Conservation (phyloP, 768 basidiomycete species). For the Auricularia heimuer region DNA sequence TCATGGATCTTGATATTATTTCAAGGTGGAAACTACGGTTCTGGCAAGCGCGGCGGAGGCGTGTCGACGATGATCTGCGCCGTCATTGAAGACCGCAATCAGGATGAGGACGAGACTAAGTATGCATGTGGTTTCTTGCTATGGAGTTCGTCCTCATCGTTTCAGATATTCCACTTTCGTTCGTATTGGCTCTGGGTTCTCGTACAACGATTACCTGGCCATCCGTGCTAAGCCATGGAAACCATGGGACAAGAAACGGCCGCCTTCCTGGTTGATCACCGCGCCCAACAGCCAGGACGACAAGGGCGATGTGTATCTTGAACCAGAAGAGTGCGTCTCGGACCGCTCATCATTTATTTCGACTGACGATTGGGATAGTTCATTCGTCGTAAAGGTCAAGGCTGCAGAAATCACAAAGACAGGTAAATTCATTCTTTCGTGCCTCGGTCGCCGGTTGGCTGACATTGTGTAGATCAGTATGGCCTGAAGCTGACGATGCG, state of each 20-base stretch:
- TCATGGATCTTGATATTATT: not conserved
- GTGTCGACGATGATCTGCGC: constrained; percentile 87
- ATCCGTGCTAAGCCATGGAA: constrained; percentile 79
- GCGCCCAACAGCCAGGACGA: constrained; percentile 58
- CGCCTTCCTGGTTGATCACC: constrained; percentile 60
- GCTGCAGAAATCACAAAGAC: constrained; percentile 81
- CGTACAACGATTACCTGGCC: constrained; percentile 79
- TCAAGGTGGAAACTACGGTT: constrained; percentile 79
- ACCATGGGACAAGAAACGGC: constrained; percentile 58
- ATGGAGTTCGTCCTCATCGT: not conserved
- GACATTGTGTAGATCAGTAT: constrained; percentile 52
- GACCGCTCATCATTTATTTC: not conserved
- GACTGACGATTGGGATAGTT: constrained; percentile 36
- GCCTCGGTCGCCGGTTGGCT: not conserved
- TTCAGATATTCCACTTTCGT: constrained; percentile 77
- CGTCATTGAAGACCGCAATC: constrained; percentile 63
- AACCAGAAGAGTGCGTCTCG: constrained; percentile 67
- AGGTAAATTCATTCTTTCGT: constrained; percentile 31
- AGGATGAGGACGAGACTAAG: constrained; percentile 44
- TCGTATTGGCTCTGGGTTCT: constrained; percentile 83
- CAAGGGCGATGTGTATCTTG: constrained; percentile 84
- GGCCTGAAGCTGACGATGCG: constrained; percentile 84
- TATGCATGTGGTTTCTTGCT: constrained; percentile 20
- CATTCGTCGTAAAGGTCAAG: constrained; percentile 89
- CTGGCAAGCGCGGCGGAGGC: constrained; percentile 75